Evolutionary conservation across 2,329 filamentous ascomycete species (phyloP).

Genomic region (Corinectria fuckeliana): DNA sequence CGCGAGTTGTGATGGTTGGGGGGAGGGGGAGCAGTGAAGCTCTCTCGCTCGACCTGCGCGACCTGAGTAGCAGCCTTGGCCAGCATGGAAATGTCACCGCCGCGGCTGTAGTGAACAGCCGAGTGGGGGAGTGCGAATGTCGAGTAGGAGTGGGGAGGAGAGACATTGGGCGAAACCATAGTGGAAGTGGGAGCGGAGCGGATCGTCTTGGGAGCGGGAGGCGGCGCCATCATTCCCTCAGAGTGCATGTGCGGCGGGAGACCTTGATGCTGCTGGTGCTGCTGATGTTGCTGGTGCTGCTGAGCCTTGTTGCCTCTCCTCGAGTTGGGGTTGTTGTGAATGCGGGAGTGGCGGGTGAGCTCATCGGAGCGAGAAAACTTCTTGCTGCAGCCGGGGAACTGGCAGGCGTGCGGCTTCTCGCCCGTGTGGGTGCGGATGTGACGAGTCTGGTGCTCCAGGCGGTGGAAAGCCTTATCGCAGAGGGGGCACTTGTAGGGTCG

Average conservation of each 20-base stretch:
- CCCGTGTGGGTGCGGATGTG: conserved; percentile 98
- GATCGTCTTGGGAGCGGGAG: conserved; percentile 76
- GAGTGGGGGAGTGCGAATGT: conserved; percentile 65
- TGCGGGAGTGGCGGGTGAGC: conserved; percentile 93
- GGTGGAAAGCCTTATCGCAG: conserved; percentile 98
- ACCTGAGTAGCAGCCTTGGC: conserved; percentile 67
- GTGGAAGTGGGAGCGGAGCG: conserved; percentile 88
- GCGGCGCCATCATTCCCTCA: conserved; percentile 79
- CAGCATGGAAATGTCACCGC: conserved; percentile 64
- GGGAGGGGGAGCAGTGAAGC: conserved; percentile 46
- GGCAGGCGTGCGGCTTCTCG: conserved; percentile 97
- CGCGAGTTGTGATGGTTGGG: conserved; percentile 52
- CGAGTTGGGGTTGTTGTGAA: conserved; percentile 99
- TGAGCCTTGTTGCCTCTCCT: conserved; percentile 85
- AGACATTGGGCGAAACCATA: conserved; percentile 92
- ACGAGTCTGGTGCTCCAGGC: conserved; percentile 87
- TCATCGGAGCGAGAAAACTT: conserved; percentile 97
- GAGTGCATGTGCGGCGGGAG: conserved; percentile 53
- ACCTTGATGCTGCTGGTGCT: conserved; percentile 47
- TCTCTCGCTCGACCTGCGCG: conserved; percentile 68
- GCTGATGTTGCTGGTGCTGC: conserved; percentile 47
- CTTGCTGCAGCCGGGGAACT: conserved; percentile 94
- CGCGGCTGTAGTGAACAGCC: conserved; percentile 58
- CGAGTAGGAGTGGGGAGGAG: conserved; percentile 88
- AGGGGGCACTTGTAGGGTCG: conserved; percentile 98